Base-by-base conservation (phyloP, 2,329 filamentous ascomycete species). In the Sarocladium oryzae region DNA sequence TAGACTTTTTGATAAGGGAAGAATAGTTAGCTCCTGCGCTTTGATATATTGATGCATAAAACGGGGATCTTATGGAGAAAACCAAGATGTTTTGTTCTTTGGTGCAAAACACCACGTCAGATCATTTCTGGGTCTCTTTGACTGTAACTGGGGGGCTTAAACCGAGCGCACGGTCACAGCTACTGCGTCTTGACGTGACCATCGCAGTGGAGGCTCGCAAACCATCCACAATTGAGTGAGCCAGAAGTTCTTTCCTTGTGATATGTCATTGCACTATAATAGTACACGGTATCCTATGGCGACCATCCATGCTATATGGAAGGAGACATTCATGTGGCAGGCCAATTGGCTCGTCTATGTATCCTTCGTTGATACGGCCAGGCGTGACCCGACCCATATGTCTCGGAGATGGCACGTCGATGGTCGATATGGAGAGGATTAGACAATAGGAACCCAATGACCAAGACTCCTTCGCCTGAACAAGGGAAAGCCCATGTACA, bases 231-330 rank as follows among this genome's bases (percentile, higher is more conserved):
- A 7, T 30, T 30, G 7, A 30, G 40, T 28, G 40, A 43, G n/a
- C 13, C 5, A 43, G n/a, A 28, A 23, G 6, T 3, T 20, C 40
- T 20, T 23, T 40, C 16, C 37, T 15, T n/a, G 21, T 43, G 28
- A 43, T 43, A 4, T 26, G 7, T 20, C 8, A 15, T 26, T 26
- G 9, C 26, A n/a, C 40, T 43, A 43, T 43, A 43, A 23, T 20
- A 20, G 40, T 23, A 30, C 7, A 30, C 13, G 7, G 21, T 43
- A 43, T 21, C 40, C 40, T 23, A 18, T 20, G 23, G 40, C 16
- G 40, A 28, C 21, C 40, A 43, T 23, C 23, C 40, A 43, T 43
- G 40, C 40, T 43, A 43, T 23, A 43, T 23, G 40, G 40, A 43
- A 4, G 13, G 7, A 26, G 10, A 24, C 7, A n/a, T 32, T 33